phyloP scores from a whole-genome alignment of 306 rosid species.

The Sphenostylis stenocarpa region DNA sequence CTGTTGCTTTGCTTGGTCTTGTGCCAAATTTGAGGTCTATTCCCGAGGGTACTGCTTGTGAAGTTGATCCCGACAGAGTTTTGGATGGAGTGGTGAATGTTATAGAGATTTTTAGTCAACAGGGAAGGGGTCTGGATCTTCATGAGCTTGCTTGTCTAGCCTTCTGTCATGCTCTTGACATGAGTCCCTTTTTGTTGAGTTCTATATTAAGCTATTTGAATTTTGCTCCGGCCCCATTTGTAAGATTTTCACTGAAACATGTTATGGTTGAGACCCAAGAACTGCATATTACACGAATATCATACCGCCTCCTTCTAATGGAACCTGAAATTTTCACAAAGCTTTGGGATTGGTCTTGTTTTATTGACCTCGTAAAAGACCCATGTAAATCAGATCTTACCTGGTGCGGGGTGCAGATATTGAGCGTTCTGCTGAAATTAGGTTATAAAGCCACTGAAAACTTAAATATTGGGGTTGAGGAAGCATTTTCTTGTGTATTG shows the following conservation, averaged over 20 bases:
- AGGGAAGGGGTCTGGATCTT: slow-evolving; percentile 78
- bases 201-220: slow-evolving; percentile 33
- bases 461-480: slow-evolving; percentile 50
- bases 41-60: slow-evolving; percentile 26
- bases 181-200: slow-evolving; percentile 69
- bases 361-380: slow-evolving; percentile 49
- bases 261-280: slow-evolving; percentile 43
- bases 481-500: slow-evolving; percentile 57
- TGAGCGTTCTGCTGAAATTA: slow-evolving; percentile 53
- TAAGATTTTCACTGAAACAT: slow-evolving; percentile 49
- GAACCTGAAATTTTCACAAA: slow-evolving; percentile 58
- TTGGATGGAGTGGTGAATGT: slow-evolving; percentile 50
- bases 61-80: slow-evolving; percentile 32
- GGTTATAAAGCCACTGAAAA: slow-evolving; percentile 49
- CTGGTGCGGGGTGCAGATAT: slow-evolving; percentile 72
- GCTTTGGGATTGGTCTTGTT: slow-evolving; percentile 87
- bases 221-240: slow-evolving; percentile 79
- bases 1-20: slow-evolving; percentile 54
- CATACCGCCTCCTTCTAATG: slow-evolving; percentile 68
- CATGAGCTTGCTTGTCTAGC: slow-evolving; percentile 87
- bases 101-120: slow-evolving; percentile 45
- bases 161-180: slow-evolving; percentile 71
- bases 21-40: slow-evolving; percentile 65
- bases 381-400: slow-evolving; percentile 42
- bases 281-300: slow-evolving; percentile 53